Evolutionary conservation across 164 flowering plant genomes (phyloP).

Genomic region (Magnolia changhungtana): DNA sequence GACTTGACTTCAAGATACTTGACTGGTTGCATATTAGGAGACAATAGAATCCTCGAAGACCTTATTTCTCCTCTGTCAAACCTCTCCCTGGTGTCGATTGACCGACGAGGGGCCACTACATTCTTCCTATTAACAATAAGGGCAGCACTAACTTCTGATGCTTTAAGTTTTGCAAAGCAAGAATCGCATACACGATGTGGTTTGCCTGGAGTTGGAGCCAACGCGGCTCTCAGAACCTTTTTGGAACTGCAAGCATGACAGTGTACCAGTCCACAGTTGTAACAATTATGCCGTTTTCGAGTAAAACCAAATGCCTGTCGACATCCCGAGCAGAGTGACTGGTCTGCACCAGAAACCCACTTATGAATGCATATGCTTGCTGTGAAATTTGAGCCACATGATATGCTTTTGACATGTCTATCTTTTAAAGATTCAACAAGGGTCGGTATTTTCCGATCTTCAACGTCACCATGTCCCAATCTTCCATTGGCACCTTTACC

Average conservation of each 20-base stretch:
- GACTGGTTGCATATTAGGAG: slow-evolving; percentile 48
- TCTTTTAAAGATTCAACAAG: slow-evolving; percentile 51
- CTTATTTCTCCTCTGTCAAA: slow-evolving; percentile 35
- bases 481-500: slow-evolving; percentile 62
- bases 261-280: slow-evolving; percentile 50
- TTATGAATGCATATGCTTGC: slow-evolving; percentile 54
- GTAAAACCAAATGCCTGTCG: slow-evolving; percentile 55
- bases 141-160: slow-evolving; percentile 37
- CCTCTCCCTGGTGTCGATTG: slow-evolving; percentile 48
- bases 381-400: slow-evolving; percentile 57
- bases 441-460: slow-evolving; percentile 50
- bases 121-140: slow-evolving; percentile 27
- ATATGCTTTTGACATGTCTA: slow-evolving; percentile 43
- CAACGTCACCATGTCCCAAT: slow-evolving; percentile 59
- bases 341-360: slow-evolving; percentile 54
- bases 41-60: slow-evolving; percentile 43
- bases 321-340: slow-evolving; percentile 52
- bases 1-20: slow-evolving; percentile 46
- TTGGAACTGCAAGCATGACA: slow-evolving; percentile 57
- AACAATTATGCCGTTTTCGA: slow-evolving; percentile 53
- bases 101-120: slow-evolving; percentile 28
- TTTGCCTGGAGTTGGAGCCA: slow-evolving; percentile 54
- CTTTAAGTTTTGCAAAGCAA: slow-evolving; percentile 48
- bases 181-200: slow-evolving; percentile 65
- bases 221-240: slow-evolving; percentile 44